These are phyloP conservation scores for Aphanomyces stellatus DNA, from an alignment of 352 stramenopile species.

Conservation along the genomic window DNA sequence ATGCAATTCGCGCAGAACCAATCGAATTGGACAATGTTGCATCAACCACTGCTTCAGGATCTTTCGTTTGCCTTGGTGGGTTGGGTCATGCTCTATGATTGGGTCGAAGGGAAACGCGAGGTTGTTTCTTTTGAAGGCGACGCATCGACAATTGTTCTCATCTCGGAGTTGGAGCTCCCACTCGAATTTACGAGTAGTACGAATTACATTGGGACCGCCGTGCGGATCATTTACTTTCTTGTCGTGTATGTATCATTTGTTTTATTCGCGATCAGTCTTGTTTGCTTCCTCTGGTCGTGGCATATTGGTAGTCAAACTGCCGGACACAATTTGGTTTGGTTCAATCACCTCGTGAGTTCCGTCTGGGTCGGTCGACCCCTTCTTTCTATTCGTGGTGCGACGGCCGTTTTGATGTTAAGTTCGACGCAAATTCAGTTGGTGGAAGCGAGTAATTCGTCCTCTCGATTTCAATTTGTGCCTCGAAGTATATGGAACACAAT, in stretches of 20 bases:
- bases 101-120: not conserved
- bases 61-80: not conserved
- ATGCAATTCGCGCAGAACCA: not conserved
- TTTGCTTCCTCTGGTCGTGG: not conserved
- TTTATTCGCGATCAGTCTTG: not conserved
- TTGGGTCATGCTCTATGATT: slow-evolving; percentile 1
- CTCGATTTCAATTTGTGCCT: too few relatives aligned
- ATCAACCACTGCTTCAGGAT: not conserved
- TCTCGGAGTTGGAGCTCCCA: not conserved
- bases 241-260: not conserved
- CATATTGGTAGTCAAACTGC: not conserved
- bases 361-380: slow-evolving; percentile 2
- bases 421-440: not conserved
- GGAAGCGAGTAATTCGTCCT: too few relatives aligned
- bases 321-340: not conserved
- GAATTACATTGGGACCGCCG: not conserved
- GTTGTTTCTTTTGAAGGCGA: slow-evolving; percentile 1
- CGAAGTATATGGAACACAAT: too few relatives aligned
- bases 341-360: slow-evolving; percentile 1
- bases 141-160: not conserved
- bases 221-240: not conserved
- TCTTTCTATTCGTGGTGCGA: not conserved
- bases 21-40: not conserved
- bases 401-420: not conserved
- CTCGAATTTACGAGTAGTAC: not conserved